Evolutionary conservation across 306 rosid genomes (phyloP), one percentile per base, ranked within the genome.

Genomic region (Lathyrus aphaca): DNA sequence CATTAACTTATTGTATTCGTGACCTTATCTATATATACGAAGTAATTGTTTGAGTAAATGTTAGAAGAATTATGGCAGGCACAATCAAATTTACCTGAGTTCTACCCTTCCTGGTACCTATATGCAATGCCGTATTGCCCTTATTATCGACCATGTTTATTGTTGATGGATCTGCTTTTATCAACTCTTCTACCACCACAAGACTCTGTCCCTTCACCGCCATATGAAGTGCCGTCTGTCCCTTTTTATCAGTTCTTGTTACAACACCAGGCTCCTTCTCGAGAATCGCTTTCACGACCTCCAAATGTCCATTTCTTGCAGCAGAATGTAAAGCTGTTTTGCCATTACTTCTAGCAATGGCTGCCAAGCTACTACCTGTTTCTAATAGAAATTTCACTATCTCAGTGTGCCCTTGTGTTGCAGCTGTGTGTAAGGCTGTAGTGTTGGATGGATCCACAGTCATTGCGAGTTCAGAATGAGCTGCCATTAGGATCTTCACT

Each of bases 211-310:
- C 99, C 83, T 94, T 94, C 45, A 77, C 97, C 0, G 99, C 99
- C 99, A 94, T 94, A 80, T 91, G 97, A 68, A 94, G 95, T 0
- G 99, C 96, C 2, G 98, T 87, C 73, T 94, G 99, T 23, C 99
- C 96, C 81, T 94, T 94, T 82, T 91, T 88, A 77, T 94, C 99
- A 0, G 81, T 83, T 8, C 99, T 71, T 0, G 84, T 82, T 7
- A 86, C 79, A 50, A 84, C 77, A 5, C 77, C 71, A 11, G 96
- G 99, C 86, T 94, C 99, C 81, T 80, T 87, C 62, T 66, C 72
- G 4, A 89, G 44, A 64, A 94, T 75, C 0, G 84, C 91, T 82
- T 76, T 79, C 55, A 94, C 64, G 38, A 91, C 99, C 53, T 79
- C 82, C 86, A 86, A 65, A 82, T 89, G 99, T 8, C 99, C 99